Evolutionary conservation across 2,329 filamentous ascomycete genomes (phyloP).

Genomic region (Sarocladiaceae sp.): DNA sequence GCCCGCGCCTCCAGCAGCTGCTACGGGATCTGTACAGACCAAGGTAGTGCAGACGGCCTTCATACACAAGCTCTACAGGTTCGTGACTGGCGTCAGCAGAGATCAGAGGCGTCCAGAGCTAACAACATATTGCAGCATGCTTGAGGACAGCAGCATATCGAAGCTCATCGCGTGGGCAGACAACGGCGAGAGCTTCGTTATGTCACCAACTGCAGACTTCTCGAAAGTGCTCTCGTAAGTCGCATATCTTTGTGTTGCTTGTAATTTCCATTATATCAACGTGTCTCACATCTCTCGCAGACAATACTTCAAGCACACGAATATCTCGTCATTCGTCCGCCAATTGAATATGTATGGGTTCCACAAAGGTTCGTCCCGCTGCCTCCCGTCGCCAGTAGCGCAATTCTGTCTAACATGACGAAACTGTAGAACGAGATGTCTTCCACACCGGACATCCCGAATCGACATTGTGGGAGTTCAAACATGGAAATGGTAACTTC

Average conservation of each 20-base stretch:
- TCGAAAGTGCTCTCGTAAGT: slow-evolving; percentile 94
- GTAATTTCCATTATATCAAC: slow-evolving; percentile 11
- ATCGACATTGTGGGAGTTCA: slow-evolving; percentile 96
- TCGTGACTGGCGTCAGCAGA: slow-evolving; percentile 27
- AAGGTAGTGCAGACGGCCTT: slow-evolving; percentile 99
- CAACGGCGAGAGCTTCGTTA: slow-evolving; percentile 94
- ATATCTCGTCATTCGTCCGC: slow-evolving; percentile 96
- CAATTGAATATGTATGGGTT: slow-evolving; percentile 99
- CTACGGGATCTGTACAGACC: slow-evolving; percentile 79
- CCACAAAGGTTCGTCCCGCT: slow-evolving; percentile 72
- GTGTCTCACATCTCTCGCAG: slow-evolving; percentile 39
- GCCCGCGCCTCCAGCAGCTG: slow-evolving; percentile 54
- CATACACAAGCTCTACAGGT: slow-evolving; percentile 99
- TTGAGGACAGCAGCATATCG: slow-evolving; percentile 89
- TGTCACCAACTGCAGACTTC: slow-evolving; percentile 96
- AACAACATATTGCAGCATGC: slow-evolving; percentile 64
- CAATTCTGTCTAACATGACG: slow-evolving; percentile 5
- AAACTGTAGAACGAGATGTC: slow-evolving; percentile 79
- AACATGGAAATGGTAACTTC: slow-evolving; percentile 95
- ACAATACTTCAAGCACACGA: slow-evolving; percentile 99
- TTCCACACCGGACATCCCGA: slow-evolving; percentile 95
- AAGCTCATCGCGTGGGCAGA: slow-evolving; percentile 96
- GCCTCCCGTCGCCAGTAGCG: neutral
- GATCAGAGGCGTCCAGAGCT: slow-evolving; percentile 12
- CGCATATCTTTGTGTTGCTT: neutral